These are phyloP conservation scores for Fraxinus americana DNA, from an alignment of 257 asterid genomes.

Conservation along the genomic window DNA sequence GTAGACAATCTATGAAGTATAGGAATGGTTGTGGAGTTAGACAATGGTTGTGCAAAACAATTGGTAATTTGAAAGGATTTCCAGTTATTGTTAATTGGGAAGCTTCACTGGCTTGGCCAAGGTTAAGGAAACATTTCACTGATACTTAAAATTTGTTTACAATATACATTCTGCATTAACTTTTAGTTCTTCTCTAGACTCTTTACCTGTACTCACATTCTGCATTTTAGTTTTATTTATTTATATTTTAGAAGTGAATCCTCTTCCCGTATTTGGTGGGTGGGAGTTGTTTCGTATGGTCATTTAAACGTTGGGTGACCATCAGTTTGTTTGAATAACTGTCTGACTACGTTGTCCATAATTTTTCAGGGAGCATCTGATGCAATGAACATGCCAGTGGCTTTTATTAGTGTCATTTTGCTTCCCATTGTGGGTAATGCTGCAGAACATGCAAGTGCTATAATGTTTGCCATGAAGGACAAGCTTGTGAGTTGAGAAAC, in stretches of 20 bases:
- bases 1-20: too few species aligned
- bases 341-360: background rate
- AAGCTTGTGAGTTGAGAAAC: conserved; percentile 40
- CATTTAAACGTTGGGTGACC: background rate
- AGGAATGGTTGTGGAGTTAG: too few species aligned
- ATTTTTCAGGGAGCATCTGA: conserved; percentile 88
- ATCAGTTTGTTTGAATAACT: background rate
- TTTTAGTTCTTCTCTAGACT: background rate
- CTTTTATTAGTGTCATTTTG: conserved; percentile 89
- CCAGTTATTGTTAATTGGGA: too few species aligned
- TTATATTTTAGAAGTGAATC: background rate
- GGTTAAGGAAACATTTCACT: too few species aligned
- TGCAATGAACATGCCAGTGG: conserved; percentile 77
- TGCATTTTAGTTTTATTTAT: background rate
- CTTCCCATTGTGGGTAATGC: conserved; percentile 98
- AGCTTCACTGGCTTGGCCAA: too few species aligned
- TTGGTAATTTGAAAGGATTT: too few species aligned
- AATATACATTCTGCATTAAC: background rate
- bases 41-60: too few species aligned
- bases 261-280: background rate
- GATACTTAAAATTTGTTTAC: too few species aligned
- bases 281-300: background rate
- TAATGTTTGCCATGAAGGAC: conserved; percentile 98
- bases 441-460: conserved; percentile 98
- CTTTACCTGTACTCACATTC: background rate